Conservation (phyloP, 139 green algal species). For the Diplosphaera chodatii region DNA sequence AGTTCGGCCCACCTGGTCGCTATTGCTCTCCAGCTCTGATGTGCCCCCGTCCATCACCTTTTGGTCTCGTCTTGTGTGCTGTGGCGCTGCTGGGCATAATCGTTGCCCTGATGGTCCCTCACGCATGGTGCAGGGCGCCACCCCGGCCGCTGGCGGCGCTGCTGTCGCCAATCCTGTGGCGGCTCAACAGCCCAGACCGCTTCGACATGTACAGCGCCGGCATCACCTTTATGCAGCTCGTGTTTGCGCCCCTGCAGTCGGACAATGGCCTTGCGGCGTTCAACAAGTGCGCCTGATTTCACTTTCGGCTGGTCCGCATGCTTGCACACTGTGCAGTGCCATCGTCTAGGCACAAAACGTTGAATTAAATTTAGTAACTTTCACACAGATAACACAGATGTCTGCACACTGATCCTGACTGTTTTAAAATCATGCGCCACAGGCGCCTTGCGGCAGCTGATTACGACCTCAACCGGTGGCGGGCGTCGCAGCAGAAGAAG, state of each 20-base stretch:
- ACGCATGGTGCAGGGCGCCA: conserved; percentile 27
- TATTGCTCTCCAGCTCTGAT: no score
- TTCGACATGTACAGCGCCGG: conserved; percentile 89
- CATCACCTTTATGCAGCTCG: conserved; percentile 59
- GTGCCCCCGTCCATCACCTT: no score
- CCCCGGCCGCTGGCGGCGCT: conserved; percentile 70
- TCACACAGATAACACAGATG: no score
- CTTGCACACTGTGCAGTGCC: no score
- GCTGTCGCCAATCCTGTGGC: conserved; percentile 84
- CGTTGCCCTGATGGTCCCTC: background rate
- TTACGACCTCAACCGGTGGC: conserved; percentile 56
- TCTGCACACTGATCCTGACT: background rate
- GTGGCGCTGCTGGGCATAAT: background rate
- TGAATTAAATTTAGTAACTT: no score
- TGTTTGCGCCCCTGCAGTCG: conserved; percentile 61
- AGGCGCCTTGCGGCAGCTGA: conserved; percentile 44
- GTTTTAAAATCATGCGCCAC: conserved; percentile 7
- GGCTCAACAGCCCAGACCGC: conserved; percentile 74
- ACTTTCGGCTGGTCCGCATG: no score
- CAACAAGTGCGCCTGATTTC: conserved; percentile 37
- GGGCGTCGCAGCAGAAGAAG: conserved; percentile 39
- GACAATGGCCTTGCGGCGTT: conserved; percentile 74
- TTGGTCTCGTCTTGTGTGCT: no score
- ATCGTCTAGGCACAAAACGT: no score
- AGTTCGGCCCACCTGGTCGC: no score